A percentile compares a stretch with the other conserved stretches of the same genome.
Conservation (phyloP, 306 rosid species). For the Phaseolus lunatus region DNA sequence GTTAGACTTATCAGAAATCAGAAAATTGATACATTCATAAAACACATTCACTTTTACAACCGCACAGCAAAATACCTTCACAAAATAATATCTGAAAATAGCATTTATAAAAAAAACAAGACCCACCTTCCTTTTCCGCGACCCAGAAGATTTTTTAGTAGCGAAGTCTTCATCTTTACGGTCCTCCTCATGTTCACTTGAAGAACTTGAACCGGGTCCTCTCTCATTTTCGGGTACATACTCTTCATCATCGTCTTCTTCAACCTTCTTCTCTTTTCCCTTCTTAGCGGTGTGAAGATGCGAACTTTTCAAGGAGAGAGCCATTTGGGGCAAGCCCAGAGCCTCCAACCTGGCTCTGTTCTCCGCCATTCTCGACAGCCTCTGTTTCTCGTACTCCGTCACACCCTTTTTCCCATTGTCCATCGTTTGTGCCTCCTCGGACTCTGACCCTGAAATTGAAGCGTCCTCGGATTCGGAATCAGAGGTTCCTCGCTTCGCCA, state of each 20-base stretch:
- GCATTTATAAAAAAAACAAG: background rate
- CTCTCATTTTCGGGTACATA: constrained; percentile 61
- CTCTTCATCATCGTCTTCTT: constrained; percentile 57
- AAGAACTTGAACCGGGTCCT: constrained; percentile 48
- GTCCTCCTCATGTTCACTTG: constrained; percentile 47
- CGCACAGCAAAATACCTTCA: background rate
- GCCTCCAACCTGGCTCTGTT: constrained; percentile 85
- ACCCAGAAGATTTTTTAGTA: constrained; percentile 44
- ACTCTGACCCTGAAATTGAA: constrained; percentile 51
- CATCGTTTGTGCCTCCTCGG: constrained; percentile 44
- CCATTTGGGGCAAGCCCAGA: constrained; percentile 68
- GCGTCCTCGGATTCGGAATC: constrained; percentile 53
- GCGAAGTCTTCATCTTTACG: constrained; percentile 51
- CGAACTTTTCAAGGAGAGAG: constrained; percentile 58
- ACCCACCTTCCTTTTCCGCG: constrained; percentile 64
- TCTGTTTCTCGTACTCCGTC: constrained; percentile 76
- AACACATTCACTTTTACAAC: background rate
- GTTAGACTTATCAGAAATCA: background rate
- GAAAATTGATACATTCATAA: background rate
- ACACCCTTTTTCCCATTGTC: constrained; percentile 8
- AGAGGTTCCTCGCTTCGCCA: constrained; percentile 45
- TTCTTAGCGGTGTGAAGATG: constrained; percentile 41
- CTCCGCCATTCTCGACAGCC: constrained; percentile 76
- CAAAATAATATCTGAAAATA: background rate
- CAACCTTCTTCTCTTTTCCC: constrained; percentile 56